Evolutionary conservation across 2,329 filamentous ascomycete genomes (phyloP), one percentile per base, ranked within the genome.

Genomic region (Fusarium nurragi): DNA sequence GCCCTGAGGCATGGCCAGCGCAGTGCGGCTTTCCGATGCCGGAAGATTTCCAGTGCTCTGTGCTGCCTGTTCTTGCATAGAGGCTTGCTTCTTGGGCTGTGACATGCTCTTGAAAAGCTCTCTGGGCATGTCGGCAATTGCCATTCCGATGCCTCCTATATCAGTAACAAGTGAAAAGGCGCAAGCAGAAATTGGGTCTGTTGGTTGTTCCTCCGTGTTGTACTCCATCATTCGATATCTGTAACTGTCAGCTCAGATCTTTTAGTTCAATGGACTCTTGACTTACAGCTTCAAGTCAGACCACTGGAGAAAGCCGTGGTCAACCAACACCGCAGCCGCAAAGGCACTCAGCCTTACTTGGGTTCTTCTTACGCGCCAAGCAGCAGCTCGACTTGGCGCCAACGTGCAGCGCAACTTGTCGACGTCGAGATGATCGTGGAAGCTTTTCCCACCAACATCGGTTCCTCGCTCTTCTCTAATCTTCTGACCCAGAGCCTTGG

Each of bases 101-200:
- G 68, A 68, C 10, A 72, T 70, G 16, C 71, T 72, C 45, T 81
- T 84, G 74, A 87, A 86, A 6, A 88, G 75, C 57, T 87, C 83
- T 18, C 83, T 77, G 3, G 87, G 87, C 67, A 89, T 84, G 71
- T 97, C 93, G 1, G 91, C 91, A 37, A 97, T 83, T 2, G 92
- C 92, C 85, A 96, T 90, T 71, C 91, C 86, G 55, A 97, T 89
- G 36, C 86, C 90, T 23, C 90, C 88, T 43, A 95, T 81, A n/a
- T 94, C 94, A 7, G 91, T 90, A n/a, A 97, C 80, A 1, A 97
- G 78, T 0, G 93, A 92, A 40, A 88, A 86, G 1, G 92, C 88
- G 16, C 88, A 91, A 19, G 92, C 92, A 14, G 90, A 88, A 22
- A 96, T 86, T 0, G 93, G 92, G 65, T 95, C 93, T 71, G 86